Percentiles rank a stretch among this genome's conserved stretches.
phyloP scores from a whole-genome alignment of 495 filamentous ascomycete species.

The Polyplosphaeria fusca region DNA sequence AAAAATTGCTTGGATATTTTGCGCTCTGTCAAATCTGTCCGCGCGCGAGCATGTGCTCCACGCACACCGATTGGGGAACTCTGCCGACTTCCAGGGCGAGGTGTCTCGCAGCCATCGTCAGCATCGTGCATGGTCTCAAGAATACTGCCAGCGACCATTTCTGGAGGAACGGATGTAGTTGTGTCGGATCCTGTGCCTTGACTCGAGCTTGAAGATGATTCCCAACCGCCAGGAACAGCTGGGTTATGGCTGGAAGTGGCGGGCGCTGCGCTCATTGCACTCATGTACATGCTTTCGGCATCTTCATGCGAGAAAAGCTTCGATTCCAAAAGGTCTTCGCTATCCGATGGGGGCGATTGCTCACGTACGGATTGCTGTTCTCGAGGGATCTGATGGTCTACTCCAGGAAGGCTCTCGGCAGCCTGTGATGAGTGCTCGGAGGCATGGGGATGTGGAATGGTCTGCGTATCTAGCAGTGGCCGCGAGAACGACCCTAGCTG shows the following conservation, averaged over 20 bases:
- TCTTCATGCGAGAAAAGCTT: conserved; percentile 85
- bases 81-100: conserved; percentile 30
- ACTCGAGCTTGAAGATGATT: conserved; percentile 24
- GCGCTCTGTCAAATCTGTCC: neutral
- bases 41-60: neutral
- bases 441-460: neutral
- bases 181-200: conserved; percentile 23
- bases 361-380: neutral
- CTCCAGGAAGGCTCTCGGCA: conserved; percentile 19
- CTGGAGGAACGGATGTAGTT: conserved; percentile 6
- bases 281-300: conserved; percentile 95
- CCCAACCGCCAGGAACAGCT: conserved; percentile 40
- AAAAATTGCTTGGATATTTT: conserved; percentile 30
- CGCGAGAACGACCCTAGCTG: neutral
- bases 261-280: conserved; percentile 53
- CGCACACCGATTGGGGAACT: conserved; percentile 1
- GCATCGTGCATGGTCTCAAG: conserved; percentile 6
- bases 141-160: conserved; percentile 25
- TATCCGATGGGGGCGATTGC: conserved; percentile 2
- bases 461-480: neutral
- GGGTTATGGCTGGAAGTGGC: neutral
- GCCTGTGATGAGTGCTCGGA: neutral
- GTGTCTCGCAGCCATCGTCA: conserved; percentile 33
- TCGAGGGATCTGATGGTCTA: neutral
- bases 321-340: conserved; percentile 57